Evolutionary conservation across 1,139 yeast species (phyloP).

Genomic region (Suhomyces choctaworum): DNA sequence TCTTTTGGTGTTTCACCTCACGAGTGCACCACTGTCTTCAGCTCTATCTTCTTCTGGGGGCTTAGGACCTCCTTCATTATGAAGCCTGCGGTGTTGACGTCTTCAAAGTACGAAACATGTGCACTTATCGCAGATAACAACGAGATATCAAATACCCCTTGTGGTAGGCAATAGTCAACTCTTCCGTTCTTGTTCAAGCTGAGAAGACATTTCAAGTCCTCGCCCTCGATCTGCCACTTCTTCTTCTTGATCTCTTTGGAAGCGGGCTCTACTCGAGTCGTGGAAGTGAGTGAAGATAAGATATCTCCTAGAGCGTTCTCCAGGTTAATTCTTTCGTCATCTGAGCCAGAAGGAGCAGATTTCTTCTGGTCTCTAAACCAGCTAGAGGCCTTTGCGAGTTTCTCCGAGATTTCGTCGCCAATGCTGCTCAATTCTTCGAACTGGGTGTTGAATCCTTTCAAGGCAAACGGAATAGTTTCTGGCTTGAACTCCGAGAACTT

Average conservation of each 20-base stretch:
- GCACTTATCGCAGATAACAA: conserved; percentile 80
- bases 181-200: conserved; percentile 68
- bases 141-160: conserved; percentile 78
- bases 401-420: conserved; percentile 48
- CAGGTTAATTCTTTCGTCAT: conserved; percentile 25
- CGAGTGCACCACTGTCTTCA: conserved; percentile 22
- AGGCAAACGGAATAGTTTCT: conserved; percentile 57
- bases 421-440: conserved; percentile 40
- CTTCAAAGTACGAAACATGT: conserved; percentile 87
- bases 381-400: conserved; percentile 45
- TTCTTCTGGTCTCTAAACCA: conserved; percentile 35
- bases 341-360: conserved; percentile 12
- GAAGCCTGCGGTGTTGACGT: conserved; percentile 80
- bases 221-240: conserved; percentile 23
- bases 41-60: conserved; percentile 19
- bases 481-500: conserved; percentile 59
- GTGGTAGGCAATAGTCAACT: conserved; percentile 77
- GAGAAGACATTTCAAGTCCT: conserved; percentile 37
- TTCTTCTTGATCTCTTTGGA: conserved; percentile 20
- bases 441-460: conserved; percentile 48
- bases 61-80: conserved; percentile 56
- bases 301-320: conserved; percentile 51
- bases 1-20: neutral
- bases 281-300: conserved; percentile 33
- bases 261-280: conserved; percentile 19